Base-by-base conservation (phyloP, 2,329 filamentous ascomycete genomes). In the Torrubiella hemipterigena region DNA sequence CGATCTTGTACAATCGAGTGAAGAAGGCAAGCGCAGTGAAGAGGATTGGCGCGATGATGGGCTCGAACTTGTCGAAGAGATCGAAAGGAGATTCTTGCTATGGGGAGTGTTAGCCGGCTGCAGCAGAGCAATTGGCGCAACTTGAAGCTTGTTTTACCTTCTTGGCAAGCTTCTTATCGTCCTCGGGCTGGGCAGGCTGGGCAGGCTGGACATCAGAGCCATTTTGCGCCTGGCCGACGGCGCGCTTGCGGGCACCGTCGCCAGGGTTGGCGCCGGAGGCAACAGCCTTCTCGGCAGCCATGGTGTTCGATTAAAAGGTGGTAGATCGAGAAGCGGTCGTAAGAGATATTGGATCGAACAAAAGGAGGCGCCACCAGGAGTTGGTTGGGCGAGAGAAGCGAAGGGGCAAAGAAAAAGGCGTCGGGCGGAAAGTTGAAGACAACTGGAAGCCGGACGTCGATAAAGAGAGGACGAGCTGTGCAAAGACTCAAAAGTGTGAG, bases 1-100 rank as follows among this genome's bases (percentile, higher is more conserved):
- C 77, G 49, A 81, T 81, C 61, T 77, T 80, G 58, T 69, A 81
- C 40, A 81, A 52, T 41, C 77, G 65, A 23, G 77, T 81, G 52
- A 78, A 76, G 56, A 78, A 63, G 35, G 77, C 72, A 32, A 77
- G 52, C 41, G 64, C 48, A 36, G 72, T 71, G 56, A 78, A 73
- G 49, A 79, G 49, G 46, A 78, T 50, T 33, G 75, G 69, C 40
- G 70, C 67, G 49, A 76, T 64, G 48, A 77, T 48, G 50, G 67
- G 62, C 52, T 81, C 67, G 69, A 74, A 72, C 56, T 77, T 61
- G 45, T 68, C 63, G 42, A 86, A 67, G 44, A 70, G 63, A 34
- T 77, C 54, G 44, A 82, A 56, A 40, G 81, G 52, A 16, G 71
- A 72, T 43, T 71, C 64, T 42, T 65, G 54, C 56, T 69, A 41